A percentile compares a stretch with the other conserved stretches of the same genome.
These are phyloP conservation scores for Penicillium waksmanii DNA, from an alignment of 495 filamentous ascomycete species.

Conservation along the genomic window DNA sequence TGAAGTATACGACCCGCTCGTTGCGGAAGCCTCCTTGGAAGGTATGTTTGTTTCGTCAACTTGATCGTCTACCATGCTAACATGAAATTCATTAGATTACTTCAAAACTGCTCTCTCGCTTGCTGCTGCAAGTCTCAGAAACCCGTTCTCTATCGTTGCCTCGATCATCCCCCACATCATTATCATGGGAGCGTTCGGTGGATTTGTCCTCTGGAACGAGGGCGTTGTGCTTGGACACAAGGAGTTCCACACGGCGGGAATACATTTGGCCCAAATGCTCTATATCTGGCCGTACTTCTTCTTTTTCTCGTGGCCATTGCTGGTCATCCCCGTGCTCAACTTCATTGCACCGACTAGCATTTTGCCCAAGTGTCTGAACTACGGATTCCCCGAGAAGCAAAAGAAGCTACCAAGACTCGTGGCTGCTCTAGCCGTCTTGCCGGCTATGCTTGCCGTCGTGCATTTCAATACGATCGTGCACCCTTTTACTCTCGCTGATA, in stretches of 20 bases:
- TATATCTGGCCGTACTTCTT: conserved; percentile 89
- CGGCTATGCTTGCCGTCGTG: conserved; percentile 59
- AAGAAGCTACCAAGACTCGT: conserved; percentile 41
- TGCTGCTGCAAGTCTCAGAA: conserved; percentile 55
- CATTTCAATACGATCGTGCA: conserved; percentile 91
- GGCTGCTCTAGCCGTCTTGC: conserved; percentile 42
- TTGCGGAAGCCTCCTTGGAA: conserved; percentile 56
- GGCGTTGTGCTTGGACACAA: conserved; percentile 95
- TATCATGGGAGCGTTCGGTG: conserved; percentile 68
- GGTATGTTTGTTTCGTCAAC: conserved; percentile 44
- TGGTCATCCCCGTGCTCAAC: conserved; percentile 57
- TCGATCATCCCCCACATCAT: conserved; percentile 67
- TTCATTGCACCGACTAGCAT: conserved; percentile 37
- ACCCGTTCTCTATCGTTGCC: conserved; percentile 50
- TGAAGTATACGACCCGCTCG: conserved; percentile 67
- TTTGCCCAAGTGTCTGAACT: conserved; percentile 44
- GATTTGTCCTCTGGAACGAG: conserved; percentile 83
- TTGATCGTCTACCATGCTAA: conserved; percentile 28
- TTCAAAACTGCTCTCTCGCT: conserved; percentile 63
- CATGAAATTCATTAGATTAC: conserved; percentile 51
- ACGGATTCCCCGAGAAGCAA: conserved; percentile 40
- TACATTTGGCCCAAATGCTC: conserved; percentile 91
- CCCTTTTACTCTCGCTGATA: conserved; percentile 95
- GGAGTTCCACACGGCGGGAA: conserved; percentile 83
- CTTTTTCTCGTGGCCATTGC: conserved; percentile 86